A percentile compares a stretch with the other conserved stretches of the same genome.
phyloP scores from a whole-genome alignment of 345 rosid genomes.

The Hevea brasiliensis region DNA sequence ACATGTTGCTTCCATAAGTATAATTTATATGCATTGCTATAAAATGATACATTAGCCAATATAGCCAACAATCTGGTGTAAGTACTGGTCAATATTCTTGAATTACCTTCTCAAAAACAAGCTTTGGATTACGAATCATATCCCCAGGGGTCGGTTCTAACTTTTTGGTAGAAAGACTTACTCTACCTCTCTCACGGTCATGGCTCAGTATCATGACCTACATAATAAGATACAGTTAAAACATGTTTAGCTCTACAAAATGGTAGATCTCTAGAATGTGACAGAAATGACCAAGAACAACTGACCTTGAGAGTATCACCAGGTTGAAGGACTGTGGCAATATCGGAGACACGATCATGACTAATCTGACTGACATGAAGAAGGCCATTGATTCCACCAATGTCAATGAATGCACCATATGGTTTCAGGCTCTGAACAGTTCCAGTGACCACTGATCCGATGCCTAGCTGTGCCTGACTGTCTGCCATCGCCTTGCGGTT shows the following conservation, averaged over 20 bases:
- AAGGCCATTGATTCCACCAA: constrained; percentile 95
- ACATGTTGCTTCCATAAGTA: not conserved
- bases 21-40: not conserved
- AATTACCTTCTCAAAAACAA: constrained; percentile 94
- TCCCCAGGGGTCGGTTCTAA: constrained; percentile 98
- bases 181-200: constrained; percentile 94
- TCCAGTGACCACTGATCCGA: constrained; percentile 88
- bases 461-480: constrained; percentile 93
- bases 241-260: constrained; percentile 5
- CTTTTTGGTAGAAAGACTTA: constrained; percentile 96
- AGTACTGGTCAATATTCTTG: not conserved
- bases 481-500: constrained; percentile 99
- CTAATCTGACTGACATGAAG: constrained; percentile 98
- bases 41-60: not conserved
- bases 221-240: constrained; percentile 14
- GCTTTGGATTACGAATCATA: constrained; percentile 96
- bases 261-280: not conserved
- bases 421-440: constrained; percentile 95
- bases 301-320: constrained; percentile 87
- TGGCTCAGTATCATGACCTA: constrained; percentile 98
- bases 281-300: not conserved
- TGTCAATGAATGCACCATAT: constrained; percentile 94
- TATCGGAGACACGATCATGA: constrained; percentile 94
- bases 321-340: constrained; percentile 98
- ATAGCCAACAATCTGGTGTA: not conserved